phyloP scores from a whole-genome alignment of 192 early-diverging fungal genomes.

The Podochytrium sp. region DNA sequence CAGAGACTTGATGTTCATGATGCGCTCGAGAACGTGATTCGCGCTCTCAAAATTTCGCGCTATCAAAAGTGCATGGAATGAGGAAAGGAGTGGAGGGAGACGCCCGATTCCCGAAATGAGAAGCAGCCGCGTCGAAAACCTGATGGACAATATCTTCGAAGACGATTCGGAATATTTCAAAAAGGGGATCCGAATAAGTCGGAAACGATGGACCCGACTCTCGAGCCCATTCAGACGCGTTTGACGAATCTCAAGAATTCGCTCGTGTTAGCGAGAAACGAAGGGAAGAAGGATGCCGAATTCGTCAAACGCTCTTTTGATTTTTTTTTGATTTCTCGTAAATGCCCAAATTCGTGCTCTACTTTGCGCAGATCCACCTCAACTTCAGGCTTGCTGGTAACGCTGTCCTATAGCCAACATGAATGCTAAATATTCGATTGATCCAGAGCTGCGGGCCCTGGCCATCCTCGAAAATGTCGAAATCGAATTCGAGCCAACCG shows the following conservation, averaged over 20 bases:
- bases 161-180: conserved; percentile 13
- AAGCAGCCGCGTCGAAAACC: conserved; percentile 27
- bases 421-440: not conserved
- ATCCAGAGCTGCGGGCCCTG: conserved; percentile 87
- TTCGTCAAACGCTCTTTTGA: not conserved
- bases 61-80: conserved; percentile 2
- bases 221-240: conserved; percentile 4
- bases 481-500: conserved; percentile 62
- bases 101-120: conserved; percentile 37
- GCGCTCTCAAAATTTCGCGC: conserved; percentile 8
- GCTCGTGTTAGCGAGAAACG: conserved; percentile 12
- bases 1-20: conserved; percentile 17
- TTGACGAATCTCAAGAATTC: conserved; percentile 4
- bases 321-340: not conserved
- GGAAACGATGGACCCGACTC: conserved; percentile 29
- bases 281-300: conserved; percentile 1
- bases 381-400: conserved; percentile 55
- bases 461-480: conserved; percentile 75
- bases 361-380: conserved; percentile 50
- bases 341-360: conserved; percentile 38
- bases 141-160: conserved; percentile 30
- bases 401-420: not conserved
- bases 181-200: not conserved
- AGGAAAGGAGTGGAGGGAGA: conserved; percentile 24
- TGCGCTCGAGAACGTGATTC: conserved; percentile 25